These are phyloP conservation scores for Eucommia ulmoides DNA, from an alignment of 257 asterid species.

Conservation along the genomic window DNA sequence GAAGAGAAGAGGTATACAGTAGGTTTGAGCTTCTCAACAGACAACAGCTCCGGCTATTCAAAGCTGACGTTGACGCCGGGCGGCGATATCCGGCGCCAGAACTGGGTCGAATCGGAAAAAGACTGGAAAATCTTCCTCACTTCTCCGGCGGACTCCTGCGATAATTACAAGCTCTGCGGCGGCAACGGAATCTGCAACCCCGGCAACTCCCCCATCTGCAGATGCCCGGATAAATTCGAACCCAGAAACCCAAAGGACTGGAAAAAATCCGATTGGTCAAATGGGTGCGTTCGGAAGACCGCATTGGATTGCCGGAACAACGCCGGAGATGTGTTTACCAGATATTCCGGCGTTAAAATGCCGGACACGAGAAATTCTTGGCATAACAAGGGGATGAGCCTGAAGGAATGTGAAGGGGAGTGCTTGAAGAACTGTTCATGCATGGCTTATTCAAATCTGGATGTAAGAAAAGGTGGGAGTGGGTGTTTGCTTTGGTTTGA, in stretches of 20 bases:
- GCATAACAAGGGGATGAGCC: background rate
- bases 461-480: constrained; percentile 6
- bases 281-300: constrained; percentile 14
- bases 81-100: no score
- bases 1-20: no score
- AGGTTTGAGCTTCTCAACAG: no score
- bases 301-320: constrained; percentile 8
- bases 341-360: constrained; percentile 11
- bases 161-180: background rate
- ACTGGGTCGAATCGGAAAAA: no score
- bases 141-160: no score
- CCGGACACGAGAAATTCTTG: constrained; percentile 9
- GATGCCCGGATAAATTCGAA: background rate
- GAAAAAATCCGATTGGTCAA: constrained; percentile 12
- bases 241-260: constrained; percentile 14
- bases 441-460: constrained; percentile 19
- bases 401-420: constrained; percentile 7
- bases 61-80: no score
- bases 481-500: no score
- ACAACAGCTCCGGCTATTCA: no score
- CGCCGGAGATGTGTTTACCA: constrained; percentile 16
- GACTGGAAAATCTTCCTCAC: no score
- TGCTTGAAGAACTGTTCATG: constrained; percentile 18
- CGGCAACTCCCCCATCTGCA: background rate
- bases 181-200: background rate